These are phyloP conservation scores for Solanum tarijense DNA, from an alignment of 257 asterid species.

Conservation along the genomic window DNA sequence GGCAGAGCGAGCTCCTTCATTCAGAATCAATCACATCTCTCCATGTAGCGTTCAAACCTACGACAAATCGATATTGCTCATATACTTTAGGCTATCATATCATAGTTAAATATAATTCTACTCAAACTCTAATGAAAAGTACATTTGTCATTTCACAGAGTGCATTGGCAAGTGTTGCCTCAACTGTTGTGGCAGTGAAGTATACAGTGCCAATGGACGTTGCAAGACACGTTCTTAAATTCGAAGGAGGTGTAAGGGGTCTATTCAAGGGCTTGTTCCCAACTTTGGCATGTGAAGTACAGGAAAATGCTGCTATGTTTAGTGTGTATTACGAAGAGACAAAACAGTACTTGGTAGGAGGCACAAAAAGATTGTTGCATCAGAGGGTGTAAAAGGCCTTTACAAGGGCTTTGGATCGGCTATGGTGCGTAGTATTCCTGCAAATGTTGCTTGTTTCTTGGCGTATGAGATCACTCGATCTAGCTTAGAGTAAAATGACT, in stretches of 20 bases:
- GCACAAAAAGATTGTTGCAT: conserved; percentile 52
- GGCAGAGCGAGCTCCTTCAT: background rate
- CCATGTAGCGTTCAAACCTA: too few species aligned
- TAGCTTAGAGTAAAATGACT: background rate
- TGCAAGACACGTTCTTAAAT: conserved; percentile 53
- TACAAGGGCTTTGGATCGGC: conserved; percentile 84
- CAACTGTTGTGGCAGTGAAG: conserved; percentile 34
- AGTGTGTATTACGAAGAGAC: conserved; percentile 54
- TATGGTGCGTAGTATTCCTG: background rate
- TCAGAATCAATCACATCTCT: background rate
- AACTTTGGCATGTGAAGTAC: conserved; percentile 71
- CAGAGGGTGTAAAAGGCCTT: conserved; percentile 62
- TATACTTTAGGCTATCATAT: too few species aligned
- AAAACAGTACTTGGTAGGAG: conserved; percentile 58
- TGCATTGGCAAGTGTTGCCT: conserved; percentile 31
- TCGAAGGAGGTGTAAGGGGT: conserved; percentile 53
- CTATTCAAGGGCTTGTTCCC: conserved; percentile 71
- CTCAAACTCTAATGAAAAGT: too few species aligned
- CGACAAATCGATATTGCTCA: too few species aligned
- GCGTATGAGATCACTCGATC: background rate
- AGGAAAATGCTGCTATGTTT: conserved; percentile 74
- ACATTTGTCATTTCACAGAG: conserved; percentile 14
- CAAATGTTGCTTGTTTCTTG: background rate
- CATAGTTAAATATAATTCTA: too few species aligned
- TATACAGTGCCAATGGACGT: conserved; percentile 76